phyloP scores from a whole-genome alignment of 345 rosid species.

The Lumnitzera racemosa region DNA sequence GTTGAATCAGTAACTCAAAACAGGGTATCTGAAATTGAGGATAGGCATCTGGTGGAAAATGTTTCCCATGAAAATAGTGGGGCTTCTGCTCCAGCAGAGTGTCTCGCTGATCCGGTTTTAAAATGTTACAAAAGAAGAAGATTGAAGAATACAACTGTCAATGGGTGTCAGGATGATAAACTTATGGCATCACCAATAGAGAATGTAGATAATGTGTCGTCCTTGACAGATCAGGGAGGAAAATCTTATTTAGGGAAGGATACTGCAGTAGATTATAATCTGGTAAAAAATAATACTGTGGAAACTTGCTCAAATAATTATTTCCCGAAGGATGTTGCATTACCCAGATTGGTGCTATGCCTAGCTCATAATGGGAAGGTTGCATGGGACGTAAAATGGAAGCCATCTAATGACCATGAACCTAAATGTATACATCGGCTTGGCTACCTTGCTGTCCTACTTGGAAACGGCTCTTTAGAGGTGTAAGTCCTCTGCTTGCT shows the following conservation, averaged over 20 bases:
- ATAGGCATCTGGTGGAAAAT: slow-evolving; percentile 20
- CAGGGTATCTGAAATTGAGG: slow-evolving; percentile 19
- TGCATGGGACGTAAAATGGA: slow-evolving; percentile 93
- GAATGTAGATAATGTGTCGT: slow-evolving; percentile 19
- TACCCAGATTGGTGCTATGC: slow-evolving; percentile 75
- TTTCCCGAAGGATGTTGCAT: slow-evolving; percentile 37
- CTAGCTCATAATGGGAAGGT: slow-evolving; percentile 90
- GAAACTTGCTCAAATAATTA: slow-evolving; percentile 16
- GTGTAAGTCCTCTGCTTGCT: slow-evolving; percentile 48
- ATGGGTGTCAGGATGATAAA: slow-evolving; percentile 12
- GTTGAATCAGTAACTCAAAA: slow-evolving; percentile 22
- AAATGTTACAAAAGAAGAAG: slow-evolving; percentile 19
- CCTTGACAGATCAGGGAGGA: slow-evolving; percentile 17
- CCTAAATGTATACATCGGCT: slow-evolving; percentile 46
- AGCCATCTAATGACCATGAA: slow-evolving; percentile 35
- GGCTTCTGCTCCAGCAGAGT: slow-evolving; percentile 15
- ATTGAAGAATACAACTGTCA: slow-evolving; percentile 17
- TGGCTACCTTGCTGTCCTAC: slow-evolving; percentile 91
- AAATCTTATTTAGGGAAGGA: slow-evolving; percentile 16
- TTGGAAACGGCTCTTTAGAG: slow-evolving; percentile 90
- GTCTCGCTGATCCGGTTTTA: slow-evolving; percentile 15
- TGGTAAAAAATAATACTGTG: slow-evolving; percentile 16
- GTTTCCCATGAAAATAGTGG: slow-evolving; percentile 12
- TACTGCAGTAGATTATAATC: slow-evolving; percentile 11
- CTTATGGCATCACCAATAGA: slow-evolving; percentile 10